These are phyloP conservation scores for Malbranchea cinnamomea DNA, from an alignment of 2,329 filamentous ascomycete species.

Conservation along the genomic window DNA sequence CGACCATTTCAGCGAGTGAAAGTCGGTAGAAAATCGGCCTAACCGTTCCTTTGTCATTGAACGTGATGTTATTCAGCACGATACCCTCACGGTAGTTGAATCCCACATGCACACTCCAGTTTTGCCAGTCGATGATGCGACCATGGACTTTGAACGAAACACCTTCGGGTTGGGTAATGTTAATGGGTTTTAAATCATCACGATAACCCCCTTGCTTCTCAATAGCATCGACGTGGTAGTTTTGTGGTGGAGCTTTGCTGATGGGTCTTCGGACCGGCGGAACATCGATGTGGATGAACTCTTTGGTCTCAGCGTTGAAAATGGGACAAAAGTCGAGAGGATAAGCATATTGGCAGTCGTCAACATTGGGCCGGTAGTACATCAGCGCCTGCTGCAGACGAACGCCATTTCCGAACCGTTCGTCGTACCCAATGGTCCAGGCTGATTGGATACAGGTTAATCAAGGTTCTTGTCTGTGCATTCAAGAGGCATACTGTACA, in stretches of 20 bases:
- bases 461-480: not conserved
- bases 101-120: constrained; percentile 83
- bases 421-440: constrained; percentile 91
- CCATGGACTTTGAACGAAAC: constrained; percentile 72
- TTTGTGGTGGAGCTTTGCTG: constrained; percentile 55
- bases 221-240: constrained; percentile 64
- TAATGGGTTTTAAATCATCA: constrained; percentile 67
- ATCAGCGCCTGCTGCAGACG: constrained; percentile 85
- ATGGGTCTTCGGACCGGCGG: constrained; percentile 62
- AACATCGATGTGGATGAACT: constrained; percentile 72
- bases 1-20: constrained; percentile 85
- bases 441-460: constrained; percentile 35
- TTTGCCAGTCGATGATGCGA: constrained; percentile 70
- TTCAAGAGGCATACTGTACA: not conserved
- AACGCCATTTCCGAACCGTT: constrained; percentile 64
- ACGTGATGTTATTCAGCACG: constrained; percentile 78
- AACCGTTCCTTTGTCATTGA: constrained; percentile 65
- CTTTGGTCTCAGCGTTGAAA: constrained; percentile 63
- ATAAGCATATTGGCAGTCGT: constrained; percentile 81
- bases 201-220: constrained; percentile 62
- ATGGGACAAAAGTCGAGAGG: constrained; percentile 91
- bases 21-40: constrained; percentile 78
- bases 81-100: constrained; percentile 93
- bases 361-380: constrained; percentile 79
- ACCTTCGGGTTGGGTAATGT: constrained; percentile 77